Percentiles rank a stretch among this genome's conserved stretches.
Conservation (phyloP, 2,329 filamentous ascomycete species). For the Acrocalymma vagum region DNA sequence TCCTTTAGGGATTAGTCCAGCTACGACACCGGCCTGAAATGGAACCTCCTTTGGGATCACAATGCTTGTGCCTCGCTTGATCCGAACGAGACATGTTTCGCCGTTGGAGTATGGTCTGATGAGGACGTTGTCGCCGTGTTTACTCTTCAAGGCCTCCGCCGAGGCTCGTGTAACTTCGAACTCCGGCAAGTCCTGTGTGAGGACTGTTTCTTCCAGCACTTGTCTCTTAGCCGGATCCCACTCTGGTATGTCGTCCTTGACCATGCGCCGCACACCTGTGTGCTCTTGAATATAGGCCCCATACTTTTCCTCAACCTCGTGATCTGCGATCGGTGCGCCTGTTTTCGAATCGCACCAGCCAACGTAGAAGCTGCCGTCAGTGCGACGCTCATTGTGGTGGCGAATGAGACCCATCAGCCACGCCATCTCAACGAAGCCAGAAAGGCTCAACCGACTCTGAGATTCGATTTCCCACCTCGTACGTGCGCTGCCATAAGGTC, state of each 20-base stretch:
- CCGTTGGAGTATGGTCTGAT: constrained; percentile 13
- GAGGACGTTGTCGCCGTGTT: constrained; percentile 43
- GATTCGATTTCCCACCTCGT: constrained; percentile 94
- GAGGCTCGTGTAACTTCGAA: constrained; percentile 41
- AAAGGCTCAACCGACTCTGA: constrained; percentile 83
- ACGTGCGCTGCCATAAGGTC: constrained; percentile 85
- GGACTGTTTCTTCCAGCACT: constrained; percentile 43
- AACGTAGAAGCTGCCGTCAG: constrained; percentile 50
- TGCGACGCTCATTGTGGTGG: constrained; percentile 66
- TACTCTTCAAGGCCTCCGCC: constrained; percentile 39
- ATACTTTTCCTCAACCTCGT: constrained; percentile 40
- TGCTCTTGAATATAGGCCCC: constrained; percentile 40
- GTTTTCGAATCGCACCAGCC: constrained; percentile 43
- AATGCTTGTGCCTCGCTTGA: constrained; percentile 5
- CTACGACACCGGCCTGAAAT: constrained; percentile 3
- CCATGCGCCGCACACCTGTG: constrained; percentile 44
- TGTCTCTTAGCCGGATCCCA: constrained; percentile 35
- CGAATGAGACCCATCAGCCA: constrained; percentile 95
- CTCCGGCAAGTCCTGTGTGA: constrained; percentile 42
- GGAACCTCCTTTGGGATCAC: constrained; percentile 4
- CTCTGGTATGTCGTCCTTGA: constrained; percentile 22
- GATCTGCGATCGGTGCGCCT: constrained; percentile 34
- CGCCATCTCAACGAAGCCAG: constrained; percentile 90
- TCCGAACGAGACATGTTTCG: constrained; percentile 2
- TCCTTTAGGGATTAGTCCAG: constrained; percentile 37